Conservation (phyloP, 2,329 filamentous ascomycete species). For the Didymella pinodella region DNA sequence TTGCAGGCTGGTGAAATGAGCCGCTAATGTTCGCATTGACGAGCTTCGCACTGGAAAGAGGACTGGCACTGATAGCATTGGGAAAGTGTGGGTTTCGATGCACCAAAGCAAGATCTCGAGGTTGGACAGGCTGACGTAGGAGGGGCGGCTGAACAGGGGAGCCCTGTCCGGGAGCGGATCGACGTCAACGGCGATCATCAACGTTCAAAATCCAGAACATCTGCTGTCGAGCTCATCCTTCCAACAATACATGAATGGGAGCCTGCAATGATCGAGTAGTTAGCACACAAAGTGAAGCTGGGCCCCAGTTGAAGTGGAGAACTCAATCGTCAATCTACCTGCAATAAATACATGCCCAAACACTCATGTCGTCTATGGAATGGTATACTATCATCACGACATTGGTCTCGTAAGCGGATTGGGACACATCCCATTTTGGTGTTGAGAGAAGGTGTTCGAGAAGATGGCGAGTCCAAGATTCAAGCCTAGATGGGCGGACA, state of each 20-base stretch:
- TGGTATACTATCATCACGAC: conserved; percentile 28
- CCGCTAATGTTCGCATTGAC: not conserved
- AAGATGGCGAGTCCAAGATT: conserved; percentile 35
- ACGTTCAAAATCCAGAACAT: not conserved
- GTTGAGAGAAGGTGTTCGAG: conserved; percentile 33
- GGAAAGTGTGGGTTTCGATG: not conserved
- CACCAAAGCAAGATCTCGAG: conserved; percentile 41
- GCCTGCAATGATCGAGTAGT: not conserved
- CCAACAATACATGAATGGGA: not conserved
- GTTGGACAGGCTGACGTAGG: conserved; percentile 49
- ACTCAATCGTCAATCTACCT: conserved; percentile 40
- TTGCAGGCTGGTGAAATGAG: not conserved
- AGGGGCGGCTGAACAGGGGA: conserved; percentile 37
- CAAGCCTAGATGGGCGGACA: conserved; percentile 28
- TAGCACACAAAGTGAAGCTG: not conserved
- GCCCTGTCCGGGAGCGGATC: conserved; percentile 30
- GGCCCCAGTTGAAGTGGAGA: conserved; percentile 29
- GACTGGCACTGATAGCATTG: not conserved
- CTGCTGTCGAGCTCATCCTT: not conserved
- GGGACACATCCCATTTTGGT: conserved; percentile 14
- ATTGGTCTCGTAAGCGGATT: conserved; percentile 20
- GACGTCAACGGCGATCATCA: conserved; percentile 31
- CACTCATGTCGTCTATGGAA: conserved; percentile 41
- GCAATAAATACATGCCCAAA: conserved; percentile 47
- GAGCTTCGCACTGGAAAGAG: not conserved